phyloP scores from a whole-genome alignment of 805 yeast genomes.

The Candida namnaoensis region DNA sequence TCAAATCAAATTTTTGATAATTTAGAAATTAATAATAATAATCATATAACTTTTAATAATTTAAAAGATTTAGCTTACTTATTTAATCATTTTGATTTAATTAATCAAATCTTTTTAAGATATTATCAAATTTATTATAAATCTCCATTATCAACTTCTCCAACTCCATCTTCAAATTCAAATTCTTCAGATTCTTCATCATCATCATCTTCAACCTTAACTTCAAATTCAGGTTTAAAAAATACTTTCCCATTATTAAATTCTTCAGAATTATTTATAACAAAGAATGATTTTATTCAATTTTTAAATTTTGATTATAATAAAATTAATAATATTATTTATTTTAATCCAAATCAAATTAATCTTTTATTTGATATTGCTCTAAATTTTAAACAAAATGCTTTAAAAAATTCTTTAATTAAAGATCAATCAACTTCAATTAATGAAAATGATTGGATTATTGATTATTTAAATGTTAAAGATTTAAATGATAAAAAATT shows the following conservation, averaged over 20 bases:
- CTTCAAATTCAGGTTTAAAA: too few relatives aligned
- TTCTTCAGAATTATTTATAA: slow-evolving; percentile 12
- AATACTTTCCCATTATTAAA: too few relatives aligned
- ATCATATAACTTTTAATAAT: slow-evolving; percentile 24
- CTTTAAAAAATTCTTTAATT: neutral
- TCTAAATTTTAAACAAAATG: slow-evolving; percentile 21
- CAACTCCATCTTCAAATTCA: too few relatives aligned
- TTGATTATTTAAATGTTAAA: neutral
- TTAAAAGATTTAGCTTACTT: slow-evolving; percentile 29
- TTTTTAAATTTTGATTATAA: slow-evolving; percentile 27
- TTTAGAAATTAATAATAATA: slow-evolving; percentile 22
- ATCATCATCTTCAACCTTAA: too few relatives aligned
- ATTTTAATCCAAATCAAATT: slow-evolving; percentile 32
- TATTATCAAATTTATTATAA: slow-evolving; percentile 20
- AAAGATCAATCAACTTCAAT: neutral
- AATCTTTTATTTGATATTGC: slow-evolving; percentile 27
- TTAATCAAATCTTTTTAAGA: slow-evolving; percentile 27
- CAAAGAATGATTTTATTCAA: slow-evolving; percentile 24
- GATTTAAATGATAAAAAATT: slow-evolving; percentile 1
- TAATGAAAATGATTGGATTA: neutral
- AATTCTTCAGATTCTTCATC: too few relatives aligned
- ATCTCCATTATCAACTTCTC: too few relatives aligned
- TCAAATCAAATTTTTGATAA: slow-evolving; percentile 25
- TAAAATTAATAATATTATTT: slow-evolving; percentile 29
- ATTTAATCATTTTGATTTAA: slow-evolving; percentile 29